Evolutionary conservation across 2,329 filamentous ascomycete species (phyloP), one percentile per base, ranked within the genome.

Genomic region (Cercospora zeina): DNA sequence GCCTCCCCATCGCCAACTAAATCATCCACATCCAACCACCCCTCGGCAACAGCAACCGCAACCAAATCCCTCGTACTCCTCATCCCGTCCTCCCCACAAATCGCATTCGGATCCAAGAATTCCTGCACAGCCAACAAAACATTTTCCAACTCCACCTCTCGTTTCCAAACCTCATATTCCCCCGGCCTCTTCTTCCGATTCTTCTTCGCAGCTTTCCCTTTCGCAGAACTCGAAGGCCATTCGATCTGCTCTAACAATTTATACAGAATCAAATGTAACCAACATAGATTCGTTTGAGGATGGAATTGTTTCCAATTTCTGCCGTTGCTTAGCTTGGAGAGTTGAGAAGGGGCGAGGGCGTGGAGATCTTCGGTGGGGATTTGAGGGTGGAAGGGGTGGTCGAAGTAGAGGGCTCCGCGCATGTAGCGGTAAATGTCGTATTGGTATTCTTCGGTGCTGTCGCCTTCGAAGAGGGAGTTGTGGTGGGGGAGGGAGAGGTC

Each of bases 201-300:
- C 51, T 64, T 67, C 10, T 65, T 16, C 4, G 66, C 65, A 21
- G 64, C 64, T 33, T 63, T 67, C n/a, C 30, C 56, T 7, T 51
- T 50, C 8, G 45, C 56, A 16, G 56, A 58, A 16, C 64, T 56
- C 4, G 59, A 65, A 7, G 77, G 77, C 70, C 67, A 70, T 9
- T 60, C 51, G n/a, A 81, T 62, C 57, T 79, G 73, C 49, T 74
- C 69, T 24, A 87, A 73, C 0, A 89, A 77, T 66, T 82, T 82
- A 62, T 81, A 79, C 11, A 88, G 77, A 4, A 89, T 74, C 69
- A 86, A 87, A 54, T 85, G 81, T 21, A 87, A 73, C 86, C 86
- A 89, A 13, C 87, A 77, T 13, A 87, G 76, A 66, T 88, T 89
- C 2, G 86, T 87, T 59, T 80, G 78, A 2, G 86, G 85, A 39